These are phyloP conservation scores for Sarcodon aspratus DNA, from an alignment of 768 basidiomycete genomes.

Conservation along the genomic window DNA sequence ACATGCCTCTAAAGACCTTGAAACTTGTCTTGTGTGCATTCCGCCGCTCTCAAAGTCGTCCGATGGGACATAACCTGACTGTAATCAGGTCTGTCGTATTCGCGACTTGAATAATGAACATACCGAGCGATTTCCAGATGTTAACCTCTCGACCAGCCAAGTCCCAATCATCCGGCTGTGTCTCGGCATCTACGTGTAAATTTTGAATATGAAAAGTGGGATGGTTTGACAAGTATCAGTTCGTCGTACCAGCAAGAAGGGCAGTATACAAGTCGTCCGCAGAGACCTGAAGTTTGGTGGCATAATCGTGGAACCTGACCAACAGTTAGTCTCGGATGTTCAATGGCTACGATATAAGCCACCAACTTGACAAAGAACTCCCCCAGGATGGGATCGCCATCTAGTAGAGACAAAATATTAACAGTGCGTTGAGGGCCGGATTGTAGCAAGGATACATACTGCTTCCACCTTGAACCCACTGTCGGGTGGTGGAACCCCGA, in stretches of 20 bases:
- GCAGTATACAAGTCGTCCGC: slow-evolving; percentile 24
- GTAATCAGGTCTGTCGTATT: not conserved
- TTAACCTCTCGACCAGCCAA: slow-evolving; percentile 48
- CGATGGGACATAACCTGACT: slow-evolving; percentile 19
- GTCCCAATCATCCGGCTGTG: slow-evolving; percentile 49
- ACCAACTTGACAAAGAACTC: slow-evolving; percentile 56
- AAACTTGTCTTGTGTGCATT: slow-evolving; percentile 51
- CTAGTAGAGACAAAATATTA: slow-evolving; percentile 15
- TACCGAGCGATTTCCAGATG: slow-evolving; percentile 44
- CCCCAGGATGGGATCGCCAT: slow-evolving; percentile 51
- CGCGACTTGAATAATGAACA: slow-evolving; percentile 1
- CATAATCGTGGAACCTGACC: slow-evolving; percentile 38
- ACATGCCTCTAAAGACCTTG: slow-evolving; percentile 45
- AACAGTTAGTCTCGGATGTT: not conserved
- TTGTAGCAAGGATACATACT: slow-evolving; percentile 26
- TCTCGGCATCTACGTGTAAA: slow-evolving; percentile 46
- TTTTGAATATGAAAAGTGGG: slow-evolving; percentile 17
- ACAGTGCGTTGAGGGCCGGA: not conserved
- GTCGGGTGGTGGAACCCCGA: slow-evolving; percentile 39
- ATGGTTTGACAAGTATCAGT: too few species aligned
- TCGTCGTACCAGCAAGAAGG: too few species aligned
- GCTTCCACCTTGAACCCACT: slow-evolving; percentile 50
- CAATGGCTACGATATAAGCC: not conserved
- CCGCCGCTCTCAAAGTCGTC: slow-evolving; percentile 29
- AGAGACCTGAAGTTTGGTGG: slow-evolving; percentile 34